These are phyloP conservation scores for Leishmania braziliensis DNA, from an alignment of 208 protist species.

Conservation along the genomic window DNA sequence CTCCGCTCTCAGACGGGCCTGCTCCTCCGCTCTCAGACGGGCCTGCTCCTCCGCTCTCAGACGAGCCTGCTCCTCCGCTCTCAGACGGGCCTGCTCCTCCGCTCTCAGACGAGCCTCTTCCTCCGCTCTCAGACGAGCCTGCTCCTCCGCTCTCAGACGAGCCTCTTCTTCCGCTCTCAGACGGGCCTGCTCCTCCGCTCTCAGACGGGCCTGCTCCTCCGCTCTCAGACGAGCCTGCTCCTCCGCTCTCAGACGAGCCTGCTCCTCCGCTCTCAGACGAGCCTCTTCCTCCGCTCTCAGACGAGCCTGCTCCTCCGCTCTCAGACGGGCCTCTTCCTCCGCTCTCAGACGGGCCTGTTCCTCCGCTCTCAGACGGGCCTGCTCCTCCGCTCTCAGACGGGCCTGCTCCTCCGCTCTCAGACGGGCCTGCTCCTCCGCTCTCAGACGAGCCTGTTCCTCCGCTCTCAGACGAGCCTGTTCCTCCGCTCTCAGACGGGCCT, in stretches of 20 bases:
- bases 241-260: conserved; percentile 26
- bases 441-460: conserved; percentile 66
- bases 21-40: conserved; percentile 32
- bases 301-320: conserved; percentile 41
- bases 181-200: conserved; percentile 8
- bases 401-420: conserved; percentile 25
- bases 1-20: conserved; percentile 25
- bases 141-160: conserved; percentile 58
- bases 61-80: conserved; percentile 52
- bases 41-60: conserved; percentile 58
- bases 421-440: conserved; percentile 21
- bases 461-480: conserved; percentile 25
- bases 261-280: conserved; percentile 27
- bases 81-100: conserved; percentile 78
- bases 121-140: conserved; percentile 27
- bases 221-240: conserved; percentile 21
- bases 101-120: conserved; percentile 25
- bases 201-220: conserved; percentile 18
- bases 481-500: conserved; percentile 33
- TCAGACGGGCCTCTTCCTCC: conserved; percentile 38
- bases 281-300: conserved; percentile 42
- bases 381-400: conserved; percentile 21
- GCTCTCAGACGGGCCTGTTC: conserved; percentile 27
- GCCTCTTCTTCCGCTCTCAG: conserved; percentile 35
- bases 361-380: conserved; percentile 39